Evolutionary conservation across 371 early-diverging fungal genomes (phyloP), one percentile per base, ranked within the genome.

Genomic region (Zychaea mexicana): DNA sequence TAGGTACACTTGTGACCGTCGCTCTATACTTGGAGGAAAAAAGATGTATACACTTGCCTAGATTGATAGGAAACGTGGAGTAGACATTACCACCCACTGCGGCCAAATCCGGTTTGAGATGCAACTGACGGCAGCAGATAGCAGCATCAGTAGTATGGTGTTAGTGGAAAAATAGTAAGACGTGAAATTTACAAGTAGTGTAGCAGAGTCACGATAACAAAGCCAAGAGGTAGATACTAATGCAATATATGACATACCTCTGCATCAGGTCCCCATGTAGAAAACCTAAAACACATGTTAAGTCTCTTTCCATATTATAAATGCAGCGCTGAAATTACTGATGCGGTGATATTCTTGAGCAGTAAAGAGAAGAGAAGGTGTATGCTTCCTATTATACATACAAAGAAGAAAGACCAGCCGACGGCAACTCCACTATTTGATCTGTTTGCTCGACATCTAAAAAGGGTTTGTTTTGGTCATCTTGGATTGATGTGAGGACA

Each of bases 261-360:
- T 32, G 69, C 47, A 57, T 68, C 69, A 0, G 64, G 69, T 19
- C 69, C 69, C 64, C 60, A 68, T 1, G 69, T 68, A 5, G 69
- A 68, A 42, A 68, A 68, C 13, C 68, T 68, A 24, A 27, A 19
- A 59, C n/a, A n/a, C n/a, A n/a, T n/a, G n/a, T n/a, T n/a, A n/a
- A n/a, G n/a, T 36, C 38, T 36, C 38, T 36, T 36, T 36, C 15
- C n/a, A n/a, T n/a, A n/a, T n/a, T n/a, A n/a, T n/a, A n/a, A n/a
- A n/a, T n/a, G n/a, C n/a, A n/a, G n/a, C n/a, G n/a, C n/a, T n/a
- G n/a, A n/a, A n/a, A n/a, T n/a, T n/a, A n/a, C n/a, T n/a, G n/a
- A n/a, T n/a, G n/a, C n/a, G n/a, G n/a, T n/a, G n/a, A n/a, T n/a
- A n/a, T n/a, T n/a, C n/a, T n/a, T n/a, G n/a, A n/a, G n/a, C n/a